Base-by-base conservation (phyloP, 2,329 filamentous ascomycete species). In the Penicillium sp. region DNA sequence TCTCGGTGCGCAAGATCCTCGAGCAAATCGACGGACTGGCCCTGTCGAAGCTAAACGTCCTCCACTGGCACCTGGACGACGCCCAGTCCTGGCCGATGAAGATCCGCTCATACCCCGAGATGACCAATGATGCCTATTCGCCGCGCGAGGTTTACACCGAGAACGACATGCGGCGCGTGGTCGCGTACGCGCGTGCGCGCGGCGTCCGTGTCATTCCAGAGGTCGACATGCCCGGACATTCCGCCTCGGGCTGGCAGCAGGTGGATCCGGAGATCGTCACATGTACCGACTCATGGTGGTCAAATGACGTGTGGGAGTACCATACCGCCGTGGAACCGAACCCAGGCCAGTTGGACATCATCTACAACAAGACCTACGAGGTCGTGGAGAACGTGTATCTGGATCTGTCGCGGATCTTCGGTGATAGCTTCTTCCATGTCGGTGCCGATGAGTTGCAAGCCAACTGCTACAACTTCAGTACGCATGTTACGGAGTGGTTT, bases 181-280 rank as follows among this genome's bases (percentile, higher is more conserved):
- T 84, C 47, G 64, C 67, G 11, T 83, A 83, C 58, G 81, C 79
- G 14, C 73, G 79, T 36, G 77, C 79, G 32, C 83, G 83, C 16
- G 83, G 79, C 52, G 76, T 86, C n/a, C 81, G 84, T 51, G 75
- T 86, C 52, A 75, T 86, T 32, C 81, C 83, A n/a, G 83, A 86
- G 62, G 79, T 85, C 40, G 83, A 86, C 66, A 85, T 85, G 81
- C 83, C 83, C 6, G 81, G 83, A 44, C 83, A 86, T 65, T 78
- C 81, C 5, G 74, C 76, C 29, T 77, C 81, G 0, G 82, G 82
- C 29, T 84, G 81, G 81, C 75, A 80, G 50, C 81, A 83, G 56
- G 73, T 86, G 6, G 81, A 85, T 55, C 75, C 81, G 22, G 74
- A 77, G 22, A 83, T 87, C 52, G 74, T 85, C 27, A 77, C 84